Base-by-base conservation (phyloP, 2,329 filamentous ascomycete species). In the Xylariaceae sp. region DNA sequence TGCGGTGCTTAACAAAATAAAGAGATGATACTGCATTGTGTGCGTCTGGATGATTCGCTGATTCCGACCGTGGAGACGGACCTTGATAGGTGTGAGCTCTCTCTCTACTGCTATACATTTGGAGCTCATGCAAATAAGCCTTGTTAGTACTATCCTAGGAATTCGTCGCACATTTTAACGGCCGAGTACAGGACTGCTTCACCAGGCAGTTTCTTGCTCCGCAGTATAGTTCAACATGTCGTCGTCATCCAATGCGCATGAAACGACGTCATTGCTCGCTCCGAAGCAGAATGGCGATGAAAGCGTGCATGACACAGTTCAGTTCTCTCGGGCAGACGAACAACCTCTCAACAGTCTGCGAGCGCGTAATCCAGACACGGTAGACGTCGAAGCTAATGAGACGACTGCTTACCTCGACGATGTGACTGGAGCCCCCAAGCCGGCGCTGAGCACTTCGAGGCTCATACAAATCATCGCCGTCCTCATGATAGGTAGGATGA, bases 401-500 rank as follows among this genome's bases (percentile, higher is more conserved):
- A 31, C 14, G 3, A 13, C 9, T 23, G 3, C 28, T 3, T 13
- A 3, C 11, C 3, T 27, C 9, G 34, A 18, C 9, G 14, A 33
- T 16, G 12, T 32, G 2, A 18, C n/a, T 5, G 26, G 16, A 12
- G 4, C 29, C 14, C 12, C 33, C 11, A 34, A 40, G 17, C n/a
- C n/a, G n/a, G n/a, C n/a, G n/a, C 35, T 42, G 5, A 37, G 36
- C 24, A 40, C 33, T 2, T 36, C 39, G 26, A 40, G 38, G n/a
- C 30, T 47, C n/a, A 38, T 40, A 4, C 31, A 38, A 36, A 24
- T 47, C 18, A 21, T 43, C 1, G 38, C 45, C 4, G 45, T 47
- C 19, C 30, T 47, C 3, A 41, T 41, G 41, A 43, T 48, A 38
- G 46, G 40, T 46, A 8, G 16, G 34, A n/a, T n/a, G n/a, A n/a